These are phyloP conservation scores for Populus tomentosa DNA, from an alignment of 441 rosid species.

Conservation along the genomic window DNA sequence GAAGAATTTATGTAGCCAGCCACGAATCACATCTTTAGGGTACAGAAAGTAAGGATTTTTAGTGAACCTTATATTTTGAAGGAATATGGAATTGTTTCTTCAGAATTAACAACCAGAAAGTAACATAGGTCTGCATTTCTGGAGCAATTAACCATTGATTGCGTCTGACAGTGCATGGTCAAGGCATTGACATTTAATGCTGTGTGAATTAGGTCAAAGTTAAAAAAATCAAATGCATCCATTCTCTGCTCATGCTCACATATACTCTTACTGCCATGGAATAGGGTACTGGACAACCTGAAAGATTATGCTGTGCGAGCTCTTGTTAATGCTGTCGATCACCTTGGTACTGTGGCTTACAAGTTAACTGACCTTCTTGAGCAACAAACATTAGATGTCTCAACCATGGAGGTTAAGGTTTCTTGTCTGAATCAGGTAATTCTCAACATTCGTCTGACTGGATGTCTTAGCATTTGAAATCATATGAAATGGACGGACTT, in stretches of 20 bases:
- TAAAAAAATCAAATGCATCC: not conserved
- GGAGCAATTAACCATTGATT: not conserved
- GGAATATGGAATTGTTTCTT: not conserved
- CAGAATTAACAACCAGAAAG: not conserved
- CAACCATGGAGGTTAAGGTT: conserved; percentile 68
- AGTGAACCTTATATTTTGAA: not conserved
- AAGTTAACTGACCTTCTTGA: conserved; percentile 89
- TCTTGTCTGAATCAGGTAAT: conserved; percentile 80
- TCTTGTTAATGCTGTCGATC: conserved; percentile 94
- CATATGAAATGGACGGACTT: conserved; percentile 10
- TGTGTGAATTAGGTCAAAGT: not conserved
- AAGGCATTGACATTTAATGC: not conserved
- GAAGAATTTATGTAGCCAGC: not conserved
- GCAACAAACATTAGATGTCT: conserved; percentile 71
- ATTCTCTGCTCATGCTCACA: conserved; percentile 8
- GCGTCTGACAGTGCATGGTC: not conserved
- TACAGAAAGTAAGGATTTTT: not conserved
- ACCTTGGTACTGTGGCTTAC: conserved; percentile 96
- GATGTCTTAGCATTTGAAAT: conserved; percentile 10
- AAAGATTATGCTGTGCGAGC: conserved; percentile 94
- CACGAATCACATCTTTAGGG: too few relatives aligned
- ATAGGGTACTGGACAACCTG: conserved; percentile 90
- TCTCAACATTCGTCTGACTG: conserved; percentile 4
- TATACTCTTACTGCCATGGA: conserved; percentile 6
- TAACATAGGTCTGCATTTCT: not conserved